These are phyloP conservation scores for Penicillium sp. DNA, from an alignment of 2,329 filamentous ascomycete species.

Conservation along the genomic window DNA sequence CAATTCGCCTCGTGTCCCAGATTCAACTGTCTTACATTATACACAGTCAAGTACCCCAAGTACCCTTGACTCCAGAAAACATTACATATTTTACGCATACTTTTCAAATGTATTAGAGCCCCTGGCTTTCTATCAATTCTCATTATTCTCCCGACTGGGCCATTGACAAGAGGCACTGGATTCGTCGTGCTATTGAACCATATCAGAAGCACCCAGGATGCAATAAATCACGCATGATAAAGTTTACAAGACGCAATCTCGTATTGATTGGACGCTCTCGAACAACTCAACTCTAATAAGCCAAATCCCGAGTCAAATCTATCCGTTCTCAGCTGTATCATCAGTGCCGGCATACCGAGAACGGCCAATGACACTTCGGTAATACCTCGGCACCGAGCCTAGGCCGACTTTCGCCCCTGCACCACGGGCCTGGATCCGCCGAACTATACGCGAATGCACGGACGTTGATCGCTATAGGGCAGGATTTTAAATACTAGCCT, in stretches of 20 bases:
- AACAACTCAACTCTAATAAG: neutral
- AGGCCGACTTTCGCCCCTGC: conserved; percentile 5
- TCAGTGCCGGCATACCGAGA: conserved; percentile 1
- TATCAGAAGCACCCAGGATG: neutral
- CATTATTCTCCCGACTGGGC: no score
- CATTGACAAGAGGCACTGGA: no score
- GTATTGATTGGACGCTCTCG: neutral
- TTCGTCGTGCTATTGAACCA: no score
- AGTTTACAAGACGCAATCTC: neutral
- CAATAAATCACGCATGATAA: neutral
- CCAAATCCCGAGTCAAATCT: neutral
- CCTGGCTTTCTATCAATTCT: no score
- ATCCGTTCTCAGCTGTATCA: neutral
- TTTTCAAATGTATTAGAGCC: no score
- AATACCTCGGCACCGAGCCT: conserved; percentile 14
- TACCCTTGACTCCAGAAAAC: no score
- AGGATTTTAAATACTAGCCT: neutral
- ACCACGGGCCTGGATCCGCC: neutral
- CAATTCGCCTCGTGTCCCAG: no score
- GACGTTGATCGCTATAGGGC: neutral
- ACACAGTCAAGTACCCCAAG: no score
- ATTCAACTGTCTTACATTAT: no score
- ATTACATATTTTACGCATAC: no score
- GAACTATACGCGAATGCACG: conserved; percentile 1
- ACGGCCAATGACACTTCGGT: conserved; percentile 1